Evolutionary conservation across 164 flowering plant genomes (phyloP), one percentile per base, ranked within the genome.

Genomic region (Vitis cinerea): DNA sequence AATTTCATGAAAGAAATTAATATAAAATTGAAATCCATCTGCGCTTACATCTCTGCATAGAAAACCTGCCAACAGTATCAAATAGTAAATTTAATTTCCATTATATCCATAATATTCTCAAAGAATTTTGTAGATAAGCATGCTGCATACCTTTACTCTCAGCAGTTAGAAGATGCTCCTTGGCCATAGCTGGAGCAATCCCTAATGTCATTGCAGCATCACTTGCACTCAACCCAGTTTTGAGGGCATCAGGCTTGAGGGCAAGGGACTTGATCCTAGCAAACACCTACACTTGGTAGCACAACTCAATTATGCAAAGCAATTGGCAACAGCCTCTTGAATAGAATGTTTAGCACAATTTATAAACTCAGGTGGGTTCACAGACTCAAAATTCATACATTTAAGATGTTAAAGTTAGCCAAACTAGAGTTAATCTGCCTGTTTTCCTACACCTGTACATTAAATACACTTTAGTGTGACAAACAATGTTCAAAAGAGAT

Each of bases 131-230:
- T 37, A 9, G 12, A 47, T 37, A 3, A 37, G 44, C 44, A 37
- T 37, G 17, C 10, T 59, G 8, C 30, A 59, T 77, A 87, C 99
- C 99, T 88, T 80, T 89, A 82, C 86, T 83, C 83, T 95, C 99
- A 70, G 98, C 97, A 74, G 85, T 79, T 47, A 95, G 80, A 71
- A 93, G 97, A 77, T 95, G 97, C 79, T 95, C 99, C 84, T 92
- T 92, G 16, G 98, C 99, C 89, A 95, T 81, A 19, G 89, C 94
- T 59, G 99, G 99, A 68, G 99, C 99, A 81, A 95, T 85, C 47
- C 94, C 98, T 53, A 92, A 82, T 60, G 90, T 84, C 81, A 78
- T 88, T 73, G 99, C 97, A 74, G 98, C 98, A 81, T 95, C 99
- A 79, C 92, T 88, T 61, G 99, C 86, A 84, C 92, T 87, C 69